Evolutionary conservation across 2,329 filamentous ascomycete species (phyloP).

Genomic region (Macroventuria anomochaeta): DNA sequence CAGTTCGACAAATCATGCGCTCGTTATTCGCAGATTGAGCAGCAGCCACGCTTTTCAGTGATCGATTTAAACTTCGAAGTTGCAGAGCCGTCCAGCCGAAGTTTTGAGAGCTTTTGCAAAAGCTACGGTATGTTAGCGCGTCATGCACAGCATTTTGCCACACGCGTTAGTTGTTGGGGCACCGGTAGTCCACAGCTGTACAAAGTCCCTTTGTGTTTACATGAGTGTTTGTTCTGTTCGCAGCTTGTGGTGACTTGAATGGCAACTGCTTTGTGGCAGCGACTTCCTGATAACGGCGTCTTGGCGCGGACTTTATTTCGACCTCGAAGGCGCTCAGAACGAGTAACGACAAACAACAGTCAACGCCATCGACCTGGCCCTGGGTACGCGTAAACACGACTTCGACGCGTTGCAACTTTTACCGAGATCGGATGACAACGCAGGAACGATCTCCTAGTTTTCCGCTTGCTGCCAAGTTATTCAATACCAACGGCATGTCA

Average conservation of each 20-base stretch:
- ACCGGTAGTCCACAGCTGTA: not conserved
- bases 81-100: not conserved
- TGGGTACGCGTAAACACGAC: not conserved
- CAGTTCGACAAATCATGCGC: no score
- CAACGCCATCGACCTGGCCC: not conserved
- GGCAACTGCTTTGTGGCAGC: not conserved
- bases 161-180: conserved; percentile 7
- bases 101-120: not conserved
- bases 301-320: not conserved
- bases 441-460: conserved; percentile 1
- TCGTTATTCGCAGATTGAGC: not conserved
- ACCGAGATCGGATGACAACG: not conserved
- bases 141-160: conserved; percentile 4
- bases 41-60: not conserved
- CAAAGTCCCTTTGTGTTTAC: not conserved
- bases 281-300: not conserved
- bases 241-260: not conserved
- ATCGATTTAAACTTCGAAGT: not conserved
- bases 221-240: not conserved
- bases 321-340: not conserved
- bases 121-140: conserved; percentile 13
- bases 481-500: conserved; percentile 6
- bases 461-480: conserved; percentile 3
- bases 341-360: not conserved
- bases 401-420: not conserved